phyloP scores from a whole-genome alignment of 345 rosid genomes.

The thale cress (Arabidopsis thaliana) region TAIR10.1 NC_003074.8:2858501-2859000 shows the following conservation, averaged over 20 bases:
- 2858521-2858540: slow-evolving; percentile 93
- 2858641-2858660: slow-evolving; percentile 95
- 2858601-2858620: slow-evolving; percentile 2
- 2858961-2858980: slow-evolving; percentile 22
- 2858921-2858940: slow-evolving; percentile 65
- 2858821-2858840: slow-evolving; percentile 12
- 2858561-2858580: slow-evolving; percentile 44
- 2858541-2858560: slow-evolving; percentile 96
- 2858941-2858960: slow-evolving; percentile 1
- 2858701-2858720: slow-evolving; percentile 97
- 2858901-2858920: slow-evolving; percentile 92
- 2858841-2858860: slow-evolving; percentile 79
- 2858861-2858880: slow-evolving; percentile 85
- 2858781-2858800: slow-evolving; percentile 20
- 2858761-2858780: slow-evolving; percentile 49
- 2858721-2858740: slow-evolving; percentile 93
- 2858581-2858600: neutral
- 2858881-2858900: slow-evolving; percentile 92
- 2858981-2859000: slow-evolving; percentile 14
- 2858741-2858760: slow-evolving; percentile 99
- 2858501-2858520: slow-evolving; percentile 97
- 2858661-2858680: slow-evolving; percentile 98
- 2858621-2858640: slow-evolving; percentile 25
- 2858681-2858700: slow-evolving; percentile 93
- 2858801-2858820: slow-evolving; percentile 14